Conservation (phyloP, 441 rosid species). For the Brassica balearica region DNA sequence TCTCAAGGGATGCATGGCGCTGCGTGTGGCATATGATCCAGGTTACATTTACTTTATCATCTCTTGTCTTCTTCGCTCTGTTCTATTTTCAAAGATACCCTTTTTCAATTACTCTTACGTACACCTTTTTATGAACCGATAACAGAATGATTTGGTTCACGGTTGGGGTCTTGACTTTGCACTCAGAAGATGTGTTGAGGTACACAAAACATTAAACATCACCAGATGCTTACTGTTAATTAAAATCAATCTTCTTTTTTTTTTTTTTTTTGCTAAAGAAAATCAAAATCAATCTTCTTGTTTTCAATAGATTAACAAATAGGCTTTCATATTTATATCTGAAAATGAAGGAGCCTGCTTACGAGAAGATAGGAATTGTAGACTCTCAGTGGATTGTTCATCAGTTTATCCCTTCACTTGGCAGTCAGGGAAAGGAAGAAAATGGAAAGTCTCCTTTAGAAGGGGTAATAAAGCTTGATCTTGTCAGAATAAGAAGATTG, state of each 20-base stretch:
- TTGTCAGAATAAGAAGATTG: conserved; percentile 1
- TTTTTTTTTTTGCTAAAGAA: too few relatives aligned
- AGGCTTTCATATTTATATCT: conserved; percentile 10
- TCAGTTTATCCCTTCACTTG: conserved; percentile 90
- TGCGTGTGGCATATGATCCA: conserved; percentile 99
- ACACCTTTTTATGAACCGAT: conserved; percentile 18
- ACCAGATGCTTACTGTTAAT: neutral
- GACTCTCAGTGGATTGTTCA: conserved; percentile 99
- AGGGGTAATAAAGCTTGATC: conserved; percentile 64
- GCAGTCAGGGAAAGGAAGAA: conserved; percentile 76
- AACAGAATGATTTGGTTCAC: conserved; percentile 96
- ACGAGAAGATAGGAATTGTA: conserved; percentile 96
- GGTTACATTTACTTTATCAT: conserved; percentile 47
- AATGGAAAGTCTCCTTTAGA: conserved; percentile 80
- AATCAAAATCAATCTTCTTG: neutral
- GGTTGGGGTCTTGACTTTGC: conserved; percentile 99
- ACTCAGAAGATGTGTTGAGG: conserved; percentile 94
- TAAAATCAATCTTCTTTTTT: neutral
- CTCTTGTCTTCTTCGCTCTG: neutral
- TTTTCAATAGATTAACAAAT: neutral
- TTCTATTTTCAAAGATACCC: neutral
- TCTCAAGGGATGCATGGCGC: conserved; percentile 95
- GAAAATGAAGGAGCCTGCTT: conserved; percentile 76
- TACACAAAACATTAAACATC: conserved; percentile 29
- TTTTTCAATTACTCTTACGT: neutral